Percentiles rank a stretch among this genome's conserved stretches.
These are phyloP conservation scores for Pezicula radicicola DNA, from an alignment of 2,329 filamentous ascomycete species.

Conservation along the genomic window DNA sequence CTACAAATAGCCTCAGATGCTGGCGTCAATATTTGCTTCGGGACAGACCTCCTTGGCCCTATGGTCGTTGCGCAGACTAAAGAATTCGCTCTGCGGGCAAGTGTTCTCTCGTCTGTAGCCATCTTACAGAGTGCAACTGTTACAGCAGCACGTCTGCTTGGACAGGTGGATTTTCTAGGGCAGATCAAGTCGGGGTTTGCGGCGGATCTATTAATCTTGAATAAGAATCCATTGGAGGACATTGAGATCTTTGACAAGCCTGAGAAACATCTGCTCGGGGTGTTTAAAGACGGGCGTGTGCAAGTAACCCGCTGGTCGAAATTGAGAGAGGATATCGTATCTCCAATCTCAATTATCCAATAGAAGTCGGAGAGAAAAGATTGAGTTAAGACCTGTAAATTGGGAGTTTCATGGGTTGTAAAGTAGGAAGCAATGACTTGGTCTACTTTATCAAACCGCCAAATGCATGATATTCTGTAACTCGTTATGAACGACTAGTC, in stretches of 20 bases:
- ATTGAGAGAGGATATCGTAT: no score
- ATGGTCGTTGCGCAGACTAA: conserved; percentile 43
- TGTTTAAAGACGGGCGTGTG: conserved; percentile 53
- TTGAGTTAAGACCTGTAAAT: no score
- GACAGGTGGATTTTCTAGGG: conserved; percentile 43
- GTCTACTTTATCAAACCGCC: no score
- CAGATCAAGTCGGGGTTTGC: conserved; percentile 46
- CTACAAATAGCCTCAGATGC: conserved; percentile 47
- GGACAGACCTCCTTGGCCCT: conserved; percentile 51
- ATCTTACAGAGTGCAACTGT: conserved; percentile 49
- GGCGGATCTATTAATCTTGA: conserved; percentile 51
- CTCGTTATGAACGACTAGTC: no score
- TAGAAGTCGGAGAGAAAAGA: no score
- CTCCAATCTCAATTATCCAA: no score
- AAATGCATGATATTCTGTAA: no score
- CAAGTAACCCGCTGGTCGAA: background rate
- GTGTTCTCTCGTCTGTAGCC: conserved; percentile 37
- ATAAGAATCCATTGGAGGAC: conserved; percentile 52
- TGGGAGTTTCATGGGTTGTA: no score
- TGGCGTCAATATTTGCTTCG: conserved; percentile 53
- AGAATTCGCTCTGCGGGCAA: conserved; percentile 43
- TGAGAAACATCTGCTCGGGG: conserved; percentile 43
- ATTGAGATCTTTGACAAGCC: conserved; percentile 44
- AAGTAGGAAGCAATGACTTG: no score
- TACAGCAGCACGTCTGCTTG: conserved; percentile 47